A percentile compares a stretch with the other conserved stretches of the same genome.
Evolutionary conservation across 768 basidiomycete genomes (phyloP).

Genomic region (Mycena filopes): DNA sequence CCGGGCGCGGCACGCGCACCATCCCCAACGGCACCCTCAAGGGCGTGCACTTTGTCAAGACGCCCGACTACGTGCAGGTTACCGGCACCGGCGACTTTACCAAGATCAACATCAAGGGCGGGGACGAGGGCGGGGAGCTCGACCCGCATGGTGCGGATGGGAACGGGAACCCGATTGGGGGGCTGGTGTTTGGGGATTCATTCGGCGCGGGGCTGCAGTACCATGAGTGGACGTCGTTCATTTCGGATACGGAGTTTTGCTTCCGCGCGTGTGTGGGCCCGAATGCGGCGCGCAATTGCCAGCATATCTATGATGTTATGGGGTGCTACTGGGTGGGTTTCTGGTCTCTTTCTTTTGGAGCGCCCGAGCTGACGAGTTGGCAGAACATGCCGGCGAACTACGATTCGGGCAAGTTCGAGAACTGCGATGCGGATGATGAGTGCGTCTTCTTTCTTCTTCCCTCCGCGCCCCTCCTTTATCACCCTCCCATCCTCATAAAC

Average conservation of each 20-base stretch:
- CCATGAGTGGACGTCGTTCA: slow-evolving; percentile 89
- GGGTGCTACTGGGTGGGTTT: slow-evolving; percentile 62
- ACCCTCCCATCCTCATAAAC: no score
- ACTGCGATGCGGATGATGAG: slow-evolving; percentile 71
- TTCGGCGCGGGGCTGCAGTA: slow-evolving; percentile 64
- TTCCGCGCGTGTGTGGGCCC: slow-evolving; percentile 76
- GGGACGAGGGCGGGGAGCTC: slow-evolving; percentile 52
- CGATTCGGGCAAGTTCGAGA: slow-evolving; percentile 67
- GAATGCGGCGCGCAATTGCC: slow-evolving; percentile 68
- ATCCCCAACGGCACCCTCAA: slow-evolving; percentile 75
- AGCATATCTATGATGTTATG: slow-evolving; percentile 83
- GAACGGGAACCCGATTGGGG: slow-evolving; percentile 72
- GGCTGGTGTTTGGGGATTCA: slow-evolving; percentile 72
- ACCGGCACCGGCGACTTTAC: slow-evolving; percentile 78
- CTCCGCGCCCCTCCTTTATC: neutral
- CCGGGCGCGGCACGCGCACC: slow-evolving; percentile 75
- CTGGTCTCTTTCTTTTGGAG: neutral
- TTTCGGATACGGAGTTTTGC: slow-evolving; percentile 75
- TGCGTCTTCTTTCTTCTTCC: slow-evolving; percentile 37
- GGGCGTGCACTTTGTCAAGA: slow-evolving; percentile 77
- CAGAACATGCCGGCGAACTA: slow-evolving; percentile 84
- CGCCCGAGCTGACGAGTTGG: slow-evolving; percentile 38
- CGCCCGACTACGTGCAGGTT: slow-evolving; percentile 68
- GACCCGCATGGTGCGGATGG: slow-evolving; percentile 36
- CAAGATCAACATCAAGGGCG: slow-evolving; percentile 63